Base-by-base conservation (phyloP, 1,284 basidiomycete genomes). In the Mrakiaceae sp. region DNA sequence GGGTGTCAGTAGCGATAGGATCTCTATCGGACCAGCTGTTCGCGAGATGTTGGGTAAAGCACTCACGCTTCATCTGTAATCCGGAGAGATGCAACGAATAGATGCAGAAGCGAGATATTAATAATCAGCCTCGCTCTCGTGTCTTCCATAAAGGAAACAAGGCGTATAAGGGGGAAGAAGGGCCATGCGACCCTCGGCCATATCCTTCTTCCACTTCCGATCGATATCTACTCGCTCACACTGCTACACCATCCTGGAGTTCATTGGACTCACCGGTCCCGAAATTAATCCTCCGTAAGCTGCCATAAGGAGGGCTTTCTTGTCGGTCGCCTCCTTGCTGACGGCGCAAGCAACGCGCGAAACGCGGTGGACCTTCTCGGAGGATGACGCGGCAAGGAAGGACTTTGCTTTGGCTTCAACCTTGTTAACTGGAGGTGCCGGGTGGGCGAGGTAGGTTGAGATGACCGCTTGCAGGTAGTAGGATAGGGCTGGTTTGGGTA, bases 401-500 rank as follows among this genome's bases (percentile, higher is more conserved):
- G 42, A 44, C 49, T 14, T 53, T 43, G 11, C 8, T 27, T 27
- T 2, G 27, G 27, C 27, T 27, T 27, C 27, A 27, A 27, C 27
- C 27, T 27, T 27, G 27, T 27, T 27, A 27, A 27, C 27, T 27
- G 27, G 2, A 27, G 27, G 27, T 27, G 27, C 27, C 27, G 27
- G 27, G 27, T 2, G 27, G n/a, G 60, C 60, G 39, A 61, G 16
- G 16, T 61, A 61, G 14, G 60, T 61, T 10, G 60, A 61, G 16
- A 54, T 4, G 50, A 61, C 14, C 2, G 60, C 52, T 11, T 61
- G 60, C 16, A 61, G 49, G 60, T 61, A 61, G 60, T 61, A 61
- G 12, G 60, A 61, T 3, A 61, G 12, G n/a, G 60, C 60, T 61
- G 51, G 39, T 3, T 9, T 10, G 2, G 49, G 14, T 3, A 43